These are phyloP conservation scores for Ganoderma lingzhi DNA, from an alignment of 1,284 basidiomycete species.

Conservation along the genomic window DNA sequence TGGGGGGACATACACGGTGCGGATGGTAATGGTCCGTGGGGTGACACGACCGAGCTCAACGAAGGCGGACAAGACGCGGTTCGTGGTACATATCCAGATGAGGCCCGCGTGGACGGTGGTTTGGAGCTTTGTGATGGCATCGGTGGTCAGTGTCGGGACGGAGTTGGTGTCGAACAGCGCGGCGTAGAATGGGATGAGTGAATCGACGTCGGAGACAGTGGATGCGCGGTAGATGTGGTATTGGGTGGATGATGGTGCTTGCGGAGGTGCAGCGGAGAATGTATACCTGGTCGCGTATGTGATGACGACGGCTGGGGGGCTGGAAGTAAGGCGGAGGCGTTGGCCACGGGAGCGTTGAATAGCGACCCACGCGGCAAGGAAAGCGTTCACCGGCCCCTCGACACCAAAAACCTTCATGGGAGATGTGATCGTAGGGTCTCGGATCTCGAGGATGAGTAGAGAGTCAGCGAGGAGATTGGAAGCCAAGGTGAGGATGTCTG, in stretches of 20 bases:
- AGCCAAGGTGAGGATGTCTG: conserved; percentile 9
- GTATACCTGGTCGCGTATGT: conserved; percentile 33
- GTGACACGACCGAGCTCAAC: conserved; percentile 31
- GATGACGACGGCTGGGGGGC: conserved; percentile 17
- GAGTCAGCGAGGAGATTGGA: conserved; percentile 4
- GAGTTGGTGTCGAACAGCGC: conserved; percentile 26
- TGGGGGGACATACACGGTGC: conserved; percentile 36
- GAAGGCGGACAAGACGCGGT: conserved; percentile 31
- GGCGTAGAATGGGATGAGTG: conserved; percentile 30
- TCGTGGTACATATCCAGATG: conserved; percentile 32
- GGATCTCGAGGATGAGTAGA: neutral
- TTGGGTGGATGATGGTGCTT: conserved; percentile 9
- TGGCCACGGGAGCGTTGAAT: conserved; percentile 11
- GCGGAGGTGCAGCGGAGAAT: conserved; percentile 12
- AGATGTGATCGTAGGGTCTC: conserved; percentile 8
- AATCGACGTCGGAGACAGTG: conserved; percentile 23
- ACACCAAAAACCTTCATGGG: conserved; percentile 28
- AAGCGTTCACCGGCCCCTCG: conserved; percentile 25
- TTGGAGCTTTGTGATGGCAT: conserved; percentile 16
- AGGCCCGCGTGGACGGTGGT: conserved; percentile 13
- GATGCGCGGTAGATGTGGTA: conserved; percentile 21
- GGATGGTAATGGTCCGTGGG: conserved; percentile 35
- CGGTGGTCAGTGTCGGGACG: conserved; percentile 9
- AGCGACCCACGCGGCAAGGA: conserved; percentile 25
- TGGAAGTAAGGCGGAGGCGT: conserved; percentile 17